Percentiles rank a stretch among this genome's conserved stretches.
phyloP scores from a whole-genome alignment of 257 asterid genomes.

The Prunella vulgaris region DNA sequence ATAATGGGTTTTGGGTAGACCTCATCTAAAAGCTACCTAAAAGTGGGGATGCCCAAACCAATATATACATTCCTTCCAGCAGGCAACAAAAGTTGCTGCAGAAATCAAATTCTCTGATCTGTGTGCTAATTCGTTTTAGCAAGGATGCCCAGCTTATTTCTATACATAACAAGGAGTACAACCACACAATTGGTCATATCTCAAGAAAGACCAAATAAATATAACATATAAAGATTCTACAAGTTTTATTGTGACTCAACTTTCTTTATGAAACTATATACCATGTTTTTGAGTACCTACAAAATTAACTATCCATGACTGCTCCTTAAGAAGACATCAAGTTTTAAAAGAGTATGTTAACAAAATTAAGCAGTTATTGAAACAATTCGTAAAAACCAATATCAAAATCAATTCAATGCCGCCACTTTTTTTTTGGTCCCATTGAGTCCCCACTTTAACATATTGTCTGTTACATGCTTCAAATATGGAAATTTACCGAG shows the following conservation, averaged over 20 bases:
- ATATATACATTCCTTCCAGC: not conserved
- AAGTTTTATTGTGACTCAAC: not conserved
- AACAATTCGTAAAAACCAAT: not conserved
- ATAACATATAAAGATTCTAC: not conserved
- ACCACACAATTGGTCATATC: not conserved
- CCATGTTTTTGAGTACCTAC: not conserved
- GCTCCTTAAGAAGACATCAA: not conserved
- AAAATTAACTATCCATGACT: not conserved
- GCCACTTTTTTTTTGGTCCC: not conserved
- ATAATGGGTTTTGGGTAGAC: not conserved
- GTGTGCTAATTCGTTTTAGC: not conserved
- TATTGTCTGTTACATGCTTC: not conserved
- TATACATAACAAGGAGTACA: not conserved
- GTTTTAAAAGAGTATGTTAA: not conserved
- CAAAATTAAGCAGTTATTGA: not conserved
- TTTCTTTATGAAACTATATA: not conserved
- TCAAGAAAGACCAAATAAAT: not conserved
- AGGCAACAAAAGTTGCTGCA: not conserved
- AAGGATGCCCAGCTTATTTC: not conserved
- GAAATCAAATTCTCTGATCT: not conserved
- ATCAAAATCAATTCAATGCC: not conserved
- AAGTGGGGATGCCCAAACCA: not conserved
- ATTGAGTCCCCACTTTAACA: not conserved
- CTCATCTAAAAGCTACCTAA: not conserved
- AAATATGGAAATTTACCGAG: slow-evolving; percentile 48